Evolutionary conservation across 148 eudicot genomes (phyloP), one percentile per base, ranked within the genome.

Genomic region (Dianthus caryophyllus): DNA sequence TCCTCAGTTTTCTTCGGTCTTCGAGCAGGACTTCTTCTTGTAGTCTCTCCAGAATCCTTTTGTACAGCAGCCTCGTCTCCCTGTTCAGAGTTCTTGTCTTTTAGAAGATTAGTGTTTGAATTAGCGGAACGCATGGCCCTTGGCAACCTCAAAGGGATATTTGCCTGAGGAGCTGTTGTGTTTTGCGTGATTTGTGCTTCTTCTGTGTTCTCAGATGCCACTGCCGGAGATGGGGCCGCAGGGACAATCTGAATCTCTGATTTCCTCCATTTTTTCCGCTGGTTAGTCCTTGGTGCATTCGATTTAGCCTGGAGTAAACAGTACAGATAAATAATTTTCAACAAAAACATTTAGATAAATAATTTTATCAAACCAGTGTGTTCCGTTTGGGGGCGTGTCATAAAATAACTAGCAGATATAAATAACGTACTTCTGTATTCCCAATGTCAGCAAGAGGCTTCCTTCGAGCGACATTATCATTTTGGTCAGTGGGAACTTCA

Each of bases 381-480:
- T 58, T 58, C 24, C 12, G 18, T 58, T 16, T 5, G 2, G 62
- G 62, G 39, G 18, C 29, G 16, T 5, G 20, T 33, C 5, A 47
- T 39, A 25, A 14, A 51, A 36, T 27, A 39, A 63, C 14, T 21
- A 25, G 59, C 39, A 53, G 12, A 27, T 6, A 53, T 8, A 21
- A 24, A 4, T 2, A 41, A 63, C 78, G 14, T 88, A 93, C 98
- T 71, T 66, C 29, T 25, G 83, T 82, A 71, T 94, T 94, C 64
- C 98, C 98, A 51, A 94, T 94, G 80, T 94, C 98, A 10, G 95
- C 79, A 71, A 94, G 74, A 56, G 98, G 84, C 85, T 86, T 94
- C 79, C 98, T 53, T 21, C 27, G 26, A 4, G 9, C 1, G 9
- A 54, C 80, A 68, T 69, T 75, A 51, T 69, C 82, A 39, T 77